Percentiles rank a stretch among this genome's conserved stretches.
phyloP scores from a whole-genome alignment of 2,329 filamentous ascomycete species.

The Esteya vermicola region DNA sequence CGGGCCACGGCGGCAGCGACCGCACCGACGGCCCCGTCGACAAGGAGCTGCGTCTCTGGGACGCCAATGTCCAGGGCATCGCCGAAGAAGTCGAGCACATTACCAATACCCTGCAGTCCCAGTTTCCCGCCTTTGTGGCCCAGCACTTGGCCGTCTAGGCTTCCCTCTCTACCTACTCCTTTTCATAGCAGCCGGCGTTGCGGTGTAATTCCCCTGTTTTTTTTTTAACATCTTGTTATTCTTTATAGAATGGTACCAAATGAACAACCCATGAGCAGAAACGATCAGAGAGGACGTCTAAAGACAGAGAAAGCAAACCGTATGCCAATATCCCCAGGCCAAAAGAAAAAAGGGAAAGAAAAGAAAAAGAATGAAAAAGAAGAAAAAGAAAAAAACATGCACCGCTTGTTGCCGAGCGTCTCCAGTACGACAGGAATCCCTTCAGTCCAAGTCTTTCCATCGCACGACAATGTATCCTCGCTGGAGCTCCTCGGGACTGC shows the following conservation, averaged over 20 bases:
- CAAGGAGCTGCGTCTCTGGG: conserved; percentile 72
- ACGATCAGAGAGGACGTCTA: too few relatives aligned
- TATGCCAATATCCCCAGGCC: too few relatives aligned
- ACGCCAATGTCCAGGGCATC: conserved; percentile 71
- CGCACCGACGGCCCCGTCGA: conserved; percentile 48
- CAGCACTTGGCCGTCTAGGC: conserved; percentile 8
- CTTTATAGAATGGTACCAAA: too few relatives aligned
- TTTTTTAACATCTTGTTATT: too few relatives aligned
- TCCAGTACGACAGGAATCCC: too few relatives aligned
- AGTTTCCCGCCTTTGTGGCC: conserved; percentile 74
- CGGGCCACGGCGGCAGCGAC: conserved; percentile 53
- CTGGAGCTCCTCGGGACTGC: conserved; percentile 28
- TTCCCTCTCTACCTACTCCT: too few relatives aligned
- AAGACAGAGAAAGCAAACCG: too few relatives aligned
- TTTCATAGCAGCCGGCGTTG: background rate
- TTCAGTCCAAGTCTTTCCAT: conserved; percentile 35
- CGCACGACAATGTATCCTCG: conserved; percentile 41
- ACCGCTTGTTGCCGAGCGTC: too few relatives aligned
- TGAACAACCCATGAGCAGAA: too few relatives aligned
- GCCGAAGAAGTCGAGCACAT: conserved; percentile 73
- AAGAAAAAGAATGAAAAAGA: too few relatives aligned
- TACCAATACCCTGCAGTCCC: conserved; percentile 63
- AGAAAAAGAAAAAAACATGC: too few relatives aligned
- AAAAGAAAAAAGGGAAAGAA: too few relatives aligned
- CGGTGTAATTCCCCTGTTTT: conserved; percentile 25